A percentile compares a stretch with the other conserved stretches of the same genome.
Conservation (phyloP, 345 rosid species). For the Euphorbia lathyris region DNA sequence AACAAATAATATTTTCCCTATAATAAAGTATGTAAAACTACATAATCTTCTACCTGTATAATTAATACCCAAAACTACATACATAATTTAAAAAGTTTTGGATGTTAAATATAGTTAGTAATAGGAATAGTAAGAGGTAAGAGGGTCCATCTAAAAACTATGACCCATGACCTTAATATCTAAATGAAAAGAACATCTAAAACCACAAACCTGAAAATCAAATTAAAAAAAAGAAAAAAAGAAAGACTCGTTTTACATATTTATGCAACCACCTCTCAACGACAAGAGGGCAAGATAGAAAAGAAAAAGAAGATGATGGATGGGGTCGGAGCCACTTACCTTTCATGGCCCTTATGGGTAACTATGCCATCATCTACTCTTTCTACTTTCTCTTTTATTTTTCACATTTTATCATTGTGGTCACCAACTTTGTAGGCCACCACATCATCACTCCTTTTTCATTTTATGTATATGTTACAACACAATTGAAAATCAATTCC, state of each 20-base stretch:
- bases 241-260: conserved; percentile 38
- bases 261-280: conserved; percentile 51
- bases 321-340: conserved; percentile 58
- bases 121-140: conserved; percentile 23
- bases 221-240: not conserved
- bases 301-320: conserved; percentile 46
- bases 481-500: too few relatives aligned
- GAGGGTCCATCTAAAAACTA: conserved; percentile 53
- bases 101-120: too few relatives aligned
- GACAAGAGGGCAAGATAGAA: conserved; percentile 28
- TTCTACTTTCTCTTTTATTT: not conserved
- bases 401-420: conserved; percentile 12
- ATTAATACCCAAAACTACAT: too few relatives aligned
- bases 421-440: conserved; percentile 12
- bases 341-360: conserved; percentile 33
- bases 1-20: too few relatives aligned
- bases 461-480: too few relatives aligned
- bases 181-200: conserved; percentile 43
- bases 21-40: too few relatives aligned
- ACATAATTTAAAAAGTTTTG: too few relatives aligned
- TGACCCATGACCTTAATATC: conserved; percentile 71
- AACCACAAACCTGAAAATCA: conserved; percentile 35
- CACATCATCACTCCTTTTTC: not conserved
- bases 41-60: too few relatives aligned
- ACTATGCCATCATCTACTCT: conserved; percentile 19